Base-by-base conservation (phyloP, 2,329 filamentous ascomycete species). In the Colletotrichum graminicola region DNA sequence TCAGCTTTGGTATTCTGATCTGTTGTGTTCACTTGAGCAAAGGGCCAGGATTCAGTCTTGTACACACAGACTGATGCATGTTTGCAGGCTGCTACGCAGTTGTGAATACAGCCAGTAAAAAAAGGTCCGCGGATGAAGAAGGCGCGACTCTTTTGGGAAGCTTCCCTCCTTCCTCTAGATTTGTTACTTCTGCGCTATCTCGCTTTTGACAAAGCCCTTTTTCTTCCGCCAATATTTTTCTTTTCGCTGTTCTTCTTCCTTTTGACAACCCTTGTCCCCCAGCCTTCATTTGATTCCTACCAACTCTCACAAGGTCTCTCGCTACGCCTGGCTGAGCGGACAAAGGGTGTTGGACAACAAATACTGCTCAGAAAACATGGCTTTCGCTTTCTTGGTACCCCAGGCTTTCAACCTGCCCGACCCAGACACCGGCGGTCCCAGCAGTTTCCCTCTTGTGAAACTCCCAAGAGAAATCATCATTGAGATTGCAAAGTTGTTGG, bases 391-490 rank as follows among this genome's bases (percentile, higher is more conserved):
- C 26, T 52, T 52, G 23, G 23, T 6, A 51, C 6, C 8, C 14
- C 23, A 16, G 2, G 23, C 23, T 51, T 14, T 14, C 3, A 7
- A 1, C 14, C 6, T 8, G 1, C 3, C 6, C 49, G 16, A 18
- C 3, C 49, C 26, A 18, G 26, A 14, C 26, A 29, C 8, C 3
- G 16, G 49, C 8, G 5, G 3, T 7, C 6, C 1, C 5, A 29
- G 6, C 4, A 0, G 16, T 2, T 10, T 16, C 18, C 7, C 1
- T 2, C 49, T 52, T 32, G 26, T 6, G 26, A 52, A 4, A 5
- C 49, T 60, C 36, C 57, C 57, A 8, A 32, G 16, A 34, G 57
- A 60, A 18, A 26, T 60, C 39, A n/a, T 60, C 6, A 2, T 60
- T 18, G 57, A 47, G 43, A 26, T 60, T 11, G 4, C n/a, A 6